Evolutionary conservation across 345 rosid genomes (phyloP).

Genomic region (Crucihimalaya himalaica): DNA sequence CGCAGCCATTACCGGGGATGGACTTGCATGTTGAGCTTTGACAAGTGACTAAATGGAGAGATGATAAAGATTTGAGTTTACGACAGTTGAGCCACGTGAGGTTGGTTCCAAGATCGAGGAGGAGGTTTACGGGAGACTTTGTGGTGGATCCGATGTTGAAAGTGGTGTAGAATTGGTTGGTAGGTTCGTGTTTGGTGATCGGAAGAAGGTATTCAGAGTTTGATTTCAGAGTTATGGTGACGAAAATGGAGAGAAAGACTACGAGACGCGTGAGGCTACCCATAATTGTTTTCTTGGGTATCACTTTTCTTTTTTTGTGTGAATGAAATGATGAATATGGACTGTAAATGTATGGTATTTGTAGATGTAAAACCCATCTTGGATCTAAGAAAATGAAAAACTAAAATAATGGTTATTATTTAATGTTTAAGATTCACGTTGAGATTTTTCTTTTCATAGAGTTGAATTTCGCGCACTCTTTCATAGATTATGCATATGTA

Average conservation of each 20-base stretch:
- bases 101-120: slow-evolving; percentile 32
- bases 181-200: slow-evolving; percentile 41
- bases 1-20: slow-evolving; percentile 22
- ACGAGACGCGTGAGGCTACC: neutral
- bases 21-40: slow-evolving; percentile 26
- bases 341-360: neutral
- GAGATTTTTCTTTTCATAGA: neutral
- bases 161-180: slow-evolving; percentile 48
- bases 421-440: neutral
- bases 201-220: slow-evolving; percentile 40
- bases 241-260: neutral
- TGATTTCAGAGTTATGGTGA: neutral
- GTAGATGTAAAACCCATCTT: slow-evolving; percentile 5
- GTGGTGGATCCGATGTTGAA: slow-evolving; percentile 38
- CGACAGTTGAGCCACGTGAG: slow-evolving; percentile 35
- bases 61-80: slow-evolving; percentile 24
- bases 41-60: slow-evolving; percentile 23
- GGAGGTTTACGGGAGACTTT: slow-evolving; percentile 27
- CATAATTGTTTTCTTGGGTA: neutral
- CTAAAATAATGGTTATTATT: neutral
- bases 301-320: neutral
- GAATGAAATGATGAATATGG: slow-evolving; percentile 7
- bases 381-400: neutral
- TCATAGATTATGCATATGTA: neutral
- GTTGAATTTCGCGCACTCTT: neutral